These are phyloP conservation scores for Iris macrosiphon DNA, from an alignment of 106 monocot species.

Conservation along the genomic window DNA sequence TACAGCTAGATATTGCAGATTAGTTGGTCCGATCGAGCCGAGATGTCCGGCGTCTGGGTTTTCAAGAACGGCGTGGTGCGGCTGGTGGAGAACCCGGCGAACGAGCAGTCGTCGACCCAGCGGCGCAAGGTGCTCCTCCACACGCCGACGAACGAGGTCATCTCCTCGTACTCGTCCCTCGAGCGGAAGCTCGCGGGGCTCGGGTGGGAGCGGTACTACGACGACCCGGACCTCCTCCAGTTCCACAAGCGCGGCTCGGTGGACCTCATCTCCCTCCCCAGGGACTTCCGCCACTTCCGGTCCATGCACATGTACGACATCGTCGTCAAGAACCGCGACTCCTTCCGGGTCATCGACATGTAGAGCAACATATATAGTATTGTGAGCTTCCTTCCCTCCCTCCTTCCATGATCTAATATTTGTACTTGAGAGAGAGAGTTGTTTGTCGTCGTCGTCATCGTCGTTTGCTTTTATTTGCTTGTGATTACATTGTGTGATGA, in stretches of 20 bases:
- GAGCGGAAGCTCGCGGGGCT: slow-evolving; percentile 34
- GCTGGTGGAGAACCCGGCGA: slow-evolving; percentile 51
- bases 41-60: slow-evolving; percentile 67
- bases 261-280: slow-evolving; percentile 64
- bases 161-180: slow-evolving; percentile 37
- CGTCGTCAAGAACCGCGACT: slow-evolving; percentile 64
- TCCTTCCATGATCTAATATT: too few species aligned
- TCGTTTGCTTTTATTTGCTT: background rate
- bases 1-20: too few species aligned
- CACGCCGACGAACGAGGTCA: slow-evolving; percentile 39
- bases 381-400: background rate
- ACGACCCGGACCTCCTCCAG: slow-evolving; percentile 43
- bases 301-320: slow-evolving; percentile 72
- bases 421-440: too few species aligned
- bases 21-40: background rate
- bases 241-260: slow-evolving; percentile 48
- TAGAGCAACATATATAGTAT: background rate
- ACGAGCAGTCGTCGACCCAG: slow-evolving; percentile 26
- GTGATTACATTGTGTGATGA: too few species aligned
- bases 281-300: slow-evolving; percentile 42
- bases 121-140: slow-evolving; percentile 39
- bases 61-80: slow-evolving; percentile 68
- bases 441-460: background rate
- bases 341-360: slow-evolving; percentile 40
- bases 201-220: slow-evolving; percentile 61